Evolutionary conservation across 2,329 filamentous ascomycete species (phyloP).

Genomic region (Venturia nashicola): DNA sequence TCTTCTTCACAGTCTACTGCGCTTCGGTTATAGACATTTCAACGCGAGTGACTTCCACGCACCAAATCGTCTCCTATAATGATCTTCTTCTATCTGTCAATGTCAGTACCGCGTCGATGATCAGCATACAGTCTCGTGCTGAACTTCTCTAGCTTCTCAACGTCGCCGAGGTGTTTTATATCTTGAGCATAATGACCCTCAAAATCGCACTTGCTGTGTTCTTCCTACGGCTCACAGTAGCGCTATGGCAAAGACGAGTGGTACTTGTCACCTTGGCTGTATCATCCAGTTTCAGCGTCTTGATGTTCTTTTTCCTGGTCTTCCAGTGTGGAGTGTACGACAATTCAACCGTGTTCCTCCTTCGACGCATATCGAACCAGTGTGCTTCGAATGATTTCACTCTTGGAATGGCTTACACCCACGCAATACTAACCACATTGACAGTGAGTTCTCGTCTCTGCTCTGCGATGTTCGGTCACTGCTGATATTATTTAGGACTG

Average conservation of each 20-base stretch:
- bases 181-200: slow-evolving; percentile 26
- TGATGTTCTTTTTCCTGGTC: slow-evolving; percentile 1
- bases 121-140: neutral
- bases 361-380: neutral
- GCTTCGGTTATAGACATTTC: neutral
- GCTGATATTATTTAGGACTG: neutral
- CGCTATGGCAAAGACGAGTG: slow-evolving; percentile 21
- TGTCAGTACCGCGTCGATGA: neutral
- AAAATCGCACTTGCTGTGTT: slow-evolving; percentile 34
- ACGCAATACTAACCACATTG: neutral
- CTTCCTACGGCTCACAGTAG: slow-evolving; percentile 30
- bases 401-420: neutral
- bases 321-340: slow-evolving; percentile 5
- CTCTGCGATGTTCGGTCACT: neutral
- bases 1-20: slow-evolving; percentile 1
- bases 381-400: neutral
- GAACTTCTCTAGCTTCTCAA: neutral
- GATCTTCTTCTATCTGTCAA: neutral
- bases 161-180: slow-evolving; percentile 26
- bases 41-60: neutral
- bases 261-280: neutral
- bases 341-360: neutral
- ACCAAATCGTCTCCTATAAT: neutral
- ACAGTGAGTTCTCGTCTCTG: neutral
- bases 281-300: neutral